Base-by-base conservation (phyloP, 2,329 filamentous ascomycete species). In the Scytalidium sp. region DNA sequence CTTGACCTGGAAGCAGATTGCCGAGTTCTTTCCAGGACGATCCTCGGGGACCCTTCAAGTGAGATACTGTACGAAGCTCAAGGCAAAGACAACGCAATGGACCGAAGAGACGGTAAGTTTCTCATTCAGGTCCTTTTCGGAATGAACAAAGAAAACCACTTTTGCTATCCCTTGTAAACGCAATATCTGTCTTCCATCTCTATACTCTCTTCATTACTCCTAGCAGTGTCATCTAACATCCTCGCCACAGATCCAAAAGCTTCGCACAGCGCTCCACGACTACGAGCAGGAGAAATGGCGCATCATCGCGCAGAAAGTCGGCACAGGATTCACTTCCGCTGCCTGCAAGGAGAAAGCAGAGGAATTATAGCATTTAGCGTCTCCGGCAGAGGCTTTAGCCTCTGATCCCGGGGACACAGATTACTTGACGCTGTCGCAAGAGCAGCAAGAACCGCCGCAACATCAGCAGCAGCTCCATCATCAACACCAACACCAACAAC, bases 1-100 rank as follows among this genome's bases (percentile, higher is more conserved):
- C 64, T 75, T 97, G 65, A 96, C 92, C 3, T 97, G 92, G 92
- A 96, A 96, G 71, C 92, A 97, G 75, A 97, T 97, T 63, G 90
- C 91, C 50, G 92, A 96, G 64, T 96, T 96, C 71, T 97, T 97
- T 60, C 92, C 92, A 1, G 92, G 91, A 1, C 79, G 92, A 50
- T 94, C 89, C 51, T 95, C 89, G 42, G 92, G 92, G 17, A 96
- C 92, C 23, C 72, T 97, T 53, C 92, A 97, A 69, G 92, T 97
- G 48, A 85, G 92, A 29, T 97, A 97, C 67, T 97, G 92, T 67
- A 96, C 91, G 41, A 96, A 96, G 71, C 75, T 96, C 46, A 96
- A 96, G 72, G 91, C 90, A 13, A 96, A 96, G 74, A 92, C 88
- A 36, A 95, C 89, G 11, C 83, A 90, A 62, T 97, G 92, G 92